These are phyloP conservation scores for Exophiala alcalophila DNA, from an alignment of 2,329 filamentous ascomycete species.

Conservation along the genomic window DNA sequence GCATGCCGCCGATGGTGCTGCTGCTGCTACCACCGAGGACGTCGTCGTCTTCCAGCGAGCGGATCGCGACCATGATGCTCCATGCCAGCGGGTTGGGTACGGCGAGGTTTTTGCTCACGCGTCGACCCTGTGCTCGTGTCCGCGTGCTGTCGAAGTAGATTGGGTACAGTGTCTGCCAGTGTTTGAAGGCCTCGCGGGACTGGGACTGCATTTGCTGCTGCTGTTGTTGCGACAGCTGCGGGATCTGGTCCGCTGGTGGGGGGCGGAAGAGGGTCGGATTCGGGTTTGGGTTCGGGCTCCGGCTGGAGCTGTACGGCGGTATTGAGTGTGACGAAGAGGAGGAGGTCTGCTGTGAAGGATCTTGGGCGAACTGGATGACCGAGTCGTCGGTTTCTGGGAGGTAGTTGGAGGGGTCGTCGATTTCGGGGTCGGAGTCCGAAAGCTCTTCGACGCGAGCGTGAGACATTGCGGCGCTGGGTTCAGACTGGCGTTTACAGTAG, in stretches of 20 bases:
- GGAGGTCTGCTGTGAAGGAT: conserved; percentile 36
- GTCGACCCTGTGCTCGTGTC: conserved; percentile 73
- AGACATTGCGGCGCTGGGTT: conserved; percentile 65
- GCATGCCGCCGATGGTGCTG: conserved; percentile 52
- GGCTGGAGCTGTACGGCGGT: conserved; percentile 31
- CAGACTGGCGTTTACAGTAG: too few species aligned
- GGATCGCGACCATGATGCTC: conserved; percentile 84
- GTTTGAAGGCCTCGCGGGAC: conserved; percentile 60
- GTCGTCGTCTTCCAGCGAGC: too few species aligned
- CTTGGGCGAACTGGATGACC: conserved; percentile 41
- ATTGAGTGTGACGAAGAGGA: conserved; percentile 22
- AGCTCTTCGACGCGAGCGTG: conserved; percentile 89
- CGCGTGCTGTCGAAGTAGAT: conserved; percentile 81
- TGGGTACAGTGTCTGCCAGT: conserved; percentile 88
- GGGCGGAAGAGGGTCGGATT: conserved; percentile 44
- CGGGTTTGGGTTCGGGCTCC: conserved; percentile 31
- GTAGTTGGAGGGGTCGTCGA: conserved; percentile 72
- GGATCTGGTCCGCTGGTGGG: conserved; percentile 40
- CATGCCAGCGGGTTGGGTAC: conserved; percentile 82
- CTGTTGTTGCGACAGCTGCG: conserved; percentile 34
- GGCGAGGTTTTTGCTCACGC: conserved; percentile 69
- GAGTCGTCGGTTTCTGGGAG: conserved; percentile 42
- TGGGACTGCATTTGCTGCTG: conserved; percentile 40
- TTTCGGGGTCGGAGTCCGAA: conserved; percentile 84
- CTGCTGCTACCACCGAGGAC: too few species aligned